A percentile compares a stretch with the other conserved stretches of the same genome.
Evolutionary conservation across 306 rosid species (phyloP).

Genomic region (Rosa lucieae): DNA sequence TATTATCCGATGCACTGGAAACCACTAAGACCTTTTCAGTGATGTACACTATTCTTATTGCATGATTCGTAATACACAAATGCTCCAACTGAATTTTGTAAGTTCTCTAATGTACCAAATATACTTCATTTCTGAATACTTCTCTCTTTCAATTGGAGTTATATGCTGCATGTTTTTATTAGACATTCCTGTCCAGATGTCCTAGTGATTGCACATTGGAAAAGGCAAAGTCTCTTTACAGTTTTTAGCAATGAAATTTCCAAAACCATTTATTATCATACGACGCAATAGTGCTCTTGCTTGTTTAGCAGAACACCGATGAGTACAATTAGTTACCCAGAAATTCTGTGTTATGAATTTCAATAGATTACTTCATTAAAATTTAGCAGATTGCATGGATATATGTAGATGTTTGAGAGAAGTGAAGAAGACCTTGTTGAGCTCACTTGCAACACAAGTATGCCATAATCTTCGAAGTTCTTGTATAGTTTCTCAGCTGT

Average conservation of each 20-base stretch:
- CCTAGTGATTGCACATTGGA: no score
- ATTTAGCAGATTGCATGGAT: neutral
- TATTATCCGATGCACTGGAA: neutral
- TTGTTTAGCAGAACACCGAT: neutral
- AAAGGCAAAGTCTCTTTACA: no score
- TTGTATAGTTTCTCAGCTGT: no score
- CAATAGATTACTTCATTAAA: no score
- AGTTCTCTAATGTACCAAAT: no score
- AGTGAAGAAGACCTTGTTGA: constrained; percentile 52
- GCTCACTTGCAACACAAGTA: constrained; percentile 48
- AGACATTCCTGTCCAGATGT: no score
- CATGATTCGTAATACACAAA: no score
- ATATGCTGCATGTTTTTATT: neutral
- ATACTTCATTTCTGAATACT: no score
- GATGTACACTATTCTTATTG: neutral
- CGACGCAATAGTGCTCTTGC: neutral
- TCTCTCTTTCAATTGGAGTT: neutral
- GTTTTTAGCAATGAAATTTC: neutral
- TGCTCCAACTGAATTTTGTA: no score
- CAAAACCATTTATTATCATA: neutral
- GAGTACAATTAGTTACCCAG: neutral
- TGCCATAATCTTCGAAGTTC: constrained; percentile 46
- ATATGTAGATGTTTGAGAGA: neutral
- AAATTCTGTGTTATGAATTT: neutral
- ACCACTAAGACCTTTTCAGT: neutral